These are phyloP conservation scores for Fusarium continuum DNA, from an alignment of 2,329 filamentous ascomycete species.

Conservation along the genomic window DNA sequence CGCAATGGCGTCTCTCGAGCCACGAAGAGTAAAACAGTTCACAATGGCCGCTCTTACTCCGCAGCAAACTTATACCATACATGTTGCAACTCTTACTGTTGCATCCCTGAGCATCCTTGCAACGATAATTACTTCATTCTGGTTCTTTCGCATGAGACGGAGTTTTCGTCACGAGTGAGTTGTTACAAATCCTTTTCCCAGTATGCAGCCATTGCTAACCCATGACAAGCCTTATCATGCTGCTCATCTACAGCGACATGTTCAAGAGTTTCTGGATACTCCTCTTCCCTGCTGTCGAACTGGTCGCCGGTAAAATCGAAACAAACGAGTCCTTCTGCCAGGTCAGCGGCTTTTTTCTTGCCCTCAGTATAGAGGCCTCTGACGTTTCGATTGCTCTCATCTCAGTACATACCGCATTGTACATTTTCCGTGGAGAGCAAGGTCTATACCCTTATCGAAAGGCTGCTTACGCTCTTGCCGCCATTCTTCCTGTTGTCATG, in stretches of 20 bases:
- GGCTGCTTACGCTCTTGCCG: constrained; percentile 65
- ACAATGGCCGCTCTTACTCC: constrained; percentile 27
- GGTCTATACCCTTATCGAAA: constrained; percentile 75
- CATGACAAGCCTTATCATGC: constrained; percentile 70
- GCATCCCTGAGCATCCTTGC: constrained; percentile 65
- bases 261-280: constrained; percentile 76
- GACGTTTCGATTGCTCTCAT: constrained; percentile 79
- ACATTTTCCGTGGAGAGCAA: constrained; percentile 71
- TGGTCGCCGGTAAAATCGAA: constrained; percentile 60
- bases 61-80: constrained; percentile 36
- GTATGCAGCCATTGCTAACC: constrained; percentile 7
- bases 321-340: constrained; percentile 70
- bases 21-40: constrained; percentile 22
- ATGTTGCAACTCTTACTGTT: constrained; percentile 50
- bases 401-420: constrained; percentile 75
- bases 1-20: constrained; percentile 17
- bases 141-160: constrained; percentile 77
- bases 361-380: constrained; percentile 73
- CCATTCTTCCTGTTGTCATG: constrained; percentile 66
- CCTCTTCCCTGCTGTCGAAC: constrained; percentile 68
- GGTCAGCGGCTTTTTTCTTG: constrained; percentile 72
- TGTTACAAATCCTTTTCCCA: background rate
- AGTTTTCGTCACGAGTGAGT: constrained; percentile 71
- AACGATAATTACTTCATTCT: constrained; percentile 69
- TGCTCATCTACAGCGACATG: constrained; percentile 77